A percentile compares a stretch with the other conserved stretches of the same genome.
Conservation (phyloP, 208 protist species). For the Trypanosoma boissoni region DNA sequence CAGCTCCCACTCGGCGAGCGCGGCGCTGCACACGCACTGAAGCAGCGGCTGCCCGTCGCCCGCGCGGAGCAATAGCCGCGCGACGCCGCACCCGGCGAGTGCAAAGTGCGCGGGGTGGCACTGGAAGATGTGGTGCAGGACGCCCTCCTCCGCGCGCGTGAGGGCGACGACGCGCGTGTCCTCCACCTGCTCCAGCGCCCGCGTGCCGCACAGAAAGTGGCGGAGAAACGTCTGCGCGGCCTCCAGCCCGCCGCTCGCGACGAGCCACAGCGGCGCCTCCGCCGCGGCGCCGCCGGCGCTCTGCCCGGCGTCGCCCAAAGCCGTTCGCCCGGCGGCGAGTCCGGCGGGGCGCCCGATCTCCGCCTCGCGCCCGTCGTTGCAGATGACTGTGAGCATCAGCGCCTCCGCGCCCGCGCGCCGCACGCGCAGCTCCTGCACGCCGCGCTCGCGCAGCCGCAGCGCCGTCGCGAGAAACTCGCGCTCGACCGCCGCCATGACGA, state of each 20-base stretch:
- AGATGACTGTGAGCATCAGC: constrained; percentile 22
- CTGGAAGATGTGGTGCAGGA: constrained; percentile 57
- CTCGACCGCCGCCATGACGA: constrained; percentile 20
- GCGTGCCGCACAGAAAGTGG: constrained; percentile 1
- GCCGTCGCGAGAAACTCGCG: constrained; percentile 20
- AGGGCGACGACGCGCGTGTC: constrained; percentile 31
- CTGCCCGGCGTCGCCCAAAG: constrained; percentile 19
- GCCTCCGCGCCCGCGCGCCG: constrained; percentile 11
- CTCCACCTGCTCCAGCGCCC: background rate
- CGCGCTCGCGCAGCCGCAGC: constrained; percentile 24
- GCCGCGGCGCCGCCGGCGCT: background rate
- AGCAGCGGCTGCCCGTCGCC: constrained; percentile 34
- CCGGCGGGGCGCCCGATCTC: constrained; percentile 24
- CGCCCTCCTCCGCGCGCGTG: constrained; percentile 55
- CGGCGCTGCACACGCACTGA: constrained; percentile 38
- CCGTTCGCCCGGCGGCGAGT: constrained; percentile 10
- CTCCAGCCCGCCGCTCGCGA: constrained; percentile 27
- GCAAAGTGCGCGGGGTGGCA: constrained; percentile 42
- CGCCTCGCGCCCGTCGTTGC: constrained; percentile 22
- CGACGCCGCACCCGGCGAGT: constrained; percentile 53
- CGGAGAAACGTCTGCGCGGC: constrained; percentile 16
- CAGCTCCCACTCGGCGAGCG: constrained; percentile 41
- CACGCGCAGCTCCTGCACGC: constrained; percentile 44
- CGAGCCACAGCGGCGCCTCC: constrained; percentile 21
- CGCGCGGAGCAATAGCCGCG: constrained; percentile 36